Base-by-base conservation (phyloP, 2,329 filamentous ascomycete genomes). In the Tolypocladium amazonense region DNA sequence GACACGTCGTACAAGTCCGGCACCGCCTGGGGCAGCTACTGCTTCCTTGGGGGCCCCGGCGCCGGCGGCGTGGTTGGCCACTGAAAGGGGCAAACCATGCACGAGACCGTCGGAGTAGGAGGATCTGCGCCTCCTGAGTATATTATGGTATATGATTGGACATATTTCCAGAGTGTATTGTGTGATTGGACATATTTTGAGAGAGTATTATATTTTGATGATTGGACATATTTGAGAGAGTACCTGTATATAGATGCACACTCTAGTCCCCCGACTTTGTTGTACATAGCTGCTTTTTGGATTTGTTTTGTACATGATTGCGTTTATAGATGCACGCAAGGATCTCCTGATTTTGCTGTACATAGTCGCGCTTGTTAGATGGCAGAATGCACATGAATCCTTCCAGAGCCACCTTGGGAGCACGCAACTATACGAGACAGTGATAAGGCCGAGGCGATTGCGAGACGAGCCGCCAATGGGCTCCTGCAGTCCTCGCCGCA, bases 1-100 rank as follows among this genome's bases (percentile, higher is more conserved):
- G 37, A 57, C 41, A 37, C 63, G 1, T 57, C 53, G 25, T 65
- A 56, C 23, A 62, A 61, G 43, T 65, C 65, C 18, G 59, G 60
- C 23, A 55, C 54, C 18, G 43, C 45, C 38, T 67, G 63, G 64
- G 60, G 61, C 8, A 65, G 63, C 33, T 66, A 62, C 52, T 45
- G 61, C 20, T 65, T 60, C 54, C 38, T 67, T 3, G 65, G 65
- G 2, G 65, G 64, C 0, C 63, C 64, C 2, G 65, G 64, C 52
- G 65, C 64, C 2, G 62, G 61, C 11, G 64, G 63, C 14, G 61
- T 65, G 1, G 59, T 65, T 35, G 65, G 64, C 15, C 63, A 58
- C 6, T 66, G 43, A 65, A 25, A 14, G 9, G 43, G 9, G n/a
- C 9, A 20, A 43, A 2, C n/a, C 33, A 35, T 9, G 20, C 41